These are phyloP conservation scores for Amylostereum areolatum DNA, from an alignment of 1,284 basidiomycete species.

Conservation along the genomic window DNA sequence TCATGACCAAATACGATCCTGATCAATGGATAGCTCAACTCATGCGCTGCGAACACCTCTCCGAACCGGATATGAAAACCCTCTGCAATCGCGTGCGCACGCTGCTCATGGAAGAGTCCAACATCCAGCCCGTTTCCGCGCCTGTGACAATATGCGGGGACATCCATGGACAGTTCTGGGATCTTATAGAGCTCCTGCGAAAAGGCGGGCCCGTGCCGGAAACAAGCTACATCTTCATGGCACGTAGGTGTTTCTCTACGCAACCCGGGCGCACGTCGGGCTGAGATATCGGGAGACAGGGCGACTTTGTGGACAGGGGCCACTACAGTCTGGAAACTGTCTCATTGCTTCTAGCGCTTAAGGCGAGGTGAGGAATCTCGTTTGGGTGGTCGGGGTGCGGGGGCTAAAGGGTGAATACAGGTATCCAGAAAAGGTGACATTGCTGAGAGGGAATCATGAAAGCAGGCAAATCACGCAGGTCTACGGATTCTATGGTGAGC, in stretches of 20 bases:
- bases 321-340: slow-evolving; percentile 97
- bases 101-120: slow-evolving; percentile 90
- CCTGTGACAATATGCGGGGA: slow-evolving; percentile 94
- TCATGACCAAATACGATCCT: slow-evolving; percentile 14
- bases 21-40: slow-evolving; percentile 79
- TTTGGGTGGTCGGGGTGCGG: neutral
- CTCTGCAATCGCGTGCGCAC: slow-evolving; percentile 84
- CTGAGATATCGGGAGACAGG: slow-evolving; percentile 41
- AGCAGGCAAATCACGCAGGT: slow-evolving; percentile 96
- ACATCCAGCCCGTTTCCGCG: slow-evolving; percentile 88
- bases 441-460: slow-evolving; percentile 94
- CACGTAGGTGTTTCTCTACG: slow-evolving; percentile 47
- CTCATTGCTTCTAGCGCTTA: slow-evolving; percentile 82
- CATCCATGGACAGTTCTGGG: slow-evolving; percentile 96
- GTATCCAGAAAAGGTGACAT: slow-evolving; percentile 89
- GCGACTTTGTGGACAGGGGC: slow-evolving; percentile 96
- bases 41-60: slow-evolving; percentile 80
- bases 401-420: slow-evolving; percentile 29
- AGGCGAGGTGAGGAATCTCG: slow-evolving; percentile 66
- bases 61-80: slow-evolving; percentile 86
- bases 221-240: slow-evolving; percentile 98
- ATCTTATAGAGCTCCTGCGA: slow-evolving; percentile 84
- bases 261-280: neutral
- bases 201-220: slow-evolving; percentile 86
- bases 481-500: slow-evolving; percentile 92